Base-by-base conservation (phyloP, 352 stramenopile species). In the Bremia lactucae region DNA sequence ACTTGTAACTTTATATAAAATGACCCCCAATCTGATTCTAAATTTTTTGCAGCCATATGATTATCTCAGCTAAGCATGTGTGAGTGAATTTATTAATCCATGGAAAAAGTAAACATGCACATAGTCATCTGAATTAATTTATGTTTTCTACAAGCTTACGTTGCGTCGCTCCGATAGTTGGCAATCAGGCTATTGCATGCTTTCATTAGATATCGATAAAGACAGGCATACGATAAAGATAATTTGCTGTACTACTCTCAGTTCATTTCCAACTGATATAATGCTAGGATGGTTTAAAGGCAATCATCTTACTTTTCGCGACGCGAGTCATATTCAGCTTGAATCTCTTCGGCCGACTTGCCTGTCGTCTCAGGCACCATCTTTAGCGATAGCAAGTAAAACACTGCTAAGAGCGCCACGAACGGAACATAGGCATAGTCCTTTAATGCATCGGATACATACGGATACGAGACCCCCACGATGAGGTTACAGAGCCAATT, bases 291-390 rank as follows among this genome's bases (percentile, higher is more conserved):
- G n/a, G n/a, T n/a, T n/a, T n/a, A n/a, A n/a, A n/a, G n/a, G n/a
- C n/a, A n/a, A n/a, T n/a, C n/a, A n/a, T n/a, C n/a, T 50, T 51
- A 60, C 40, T 48, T 48, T 10, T 52, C 52, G 14, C 50, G 50
- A 47, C 46, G 51, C 28, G 47, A 59, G 36, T 65, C 55, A 24
- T 61, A 65, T 23, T 65, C 57, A 13, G 47, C 55, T 18, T 62
- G 54, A 47, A 85, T 85, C 42, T 81, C 68, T 18, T 83, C 64
- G n/a, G 47, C 55, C 5, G 74, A 80, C 33, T 80, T 81, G 23
- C 67, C 65, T 10, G 58, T 49, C 24, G 74, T 87, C 54, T 87
- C 74, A n/a, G 71, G 74, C 7, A 87, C 49, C 18, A 59, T 25
- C 36, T 63, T 63, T 37, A 62, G 45, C 24, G 64, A 49, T 31